Percentiles rank a stretch among this genome's conserved stretches.
These are phyloP conservation scores for Backusella psychrophila DNA, from an alignment of 192 early-diverging fungal species.

Conservation along the genomic window DNA sequence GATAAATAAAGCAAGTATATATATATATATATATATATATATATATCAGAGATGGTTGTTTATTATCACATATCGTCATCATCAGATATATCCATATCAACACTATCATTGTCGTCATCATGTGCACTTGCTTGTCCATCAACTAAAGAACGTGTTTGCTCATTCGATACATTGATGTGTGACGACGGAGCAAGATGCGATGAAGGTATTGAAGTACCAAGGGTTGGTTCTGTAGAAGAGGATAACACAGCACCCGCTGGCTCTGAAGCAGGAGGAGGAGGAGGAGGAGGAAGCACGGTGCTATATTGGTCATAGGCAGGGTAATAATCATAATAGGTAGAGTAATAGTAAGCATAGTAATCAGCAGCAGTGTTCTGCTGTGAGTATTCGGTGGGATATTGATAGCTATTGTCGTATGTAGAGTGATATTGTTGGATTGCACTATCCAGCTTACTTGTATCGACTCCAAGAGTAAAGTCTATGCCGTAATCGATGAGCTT, in stretches of 20 bases:
- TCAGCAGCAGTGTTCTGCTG: background rate
- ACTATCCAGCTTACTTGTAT: background rate
- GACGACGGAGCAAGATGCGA: background rate
- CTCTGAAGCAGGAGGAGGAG: background rate
- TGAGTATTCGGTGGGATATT: background rate
- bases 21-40: too few species aligned
- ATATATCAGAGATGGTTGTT: background rate
- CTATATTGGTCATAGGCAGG: background rate
- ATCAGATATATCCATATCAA: constrained; percentile 2
- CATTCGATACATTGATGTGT: background rate
- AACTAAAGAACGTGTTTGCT: background rate
- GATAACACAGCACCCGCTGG: background rate
- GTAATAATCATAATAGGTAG: background rate
- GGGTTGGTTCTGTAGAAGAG: background rate
- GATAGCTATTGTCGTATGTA: background rate
- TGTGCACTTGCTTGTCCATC: background rate
- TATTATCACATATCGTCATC: background rate
- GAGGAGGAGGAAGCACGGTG: background rate
- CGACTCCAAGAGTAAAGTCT: background rate
- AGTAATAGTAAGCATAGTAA: background rate
- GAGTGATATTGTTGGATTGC: background rate
- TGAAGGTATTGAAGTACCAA: too few species aligned
- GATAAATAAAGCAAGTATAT: background rate
- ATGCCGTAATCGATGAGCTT: background rate
- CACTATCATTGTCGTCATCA: background rate